Conservation (phyloP, 345 rosid species). For the Salix purpurea region DNA sequence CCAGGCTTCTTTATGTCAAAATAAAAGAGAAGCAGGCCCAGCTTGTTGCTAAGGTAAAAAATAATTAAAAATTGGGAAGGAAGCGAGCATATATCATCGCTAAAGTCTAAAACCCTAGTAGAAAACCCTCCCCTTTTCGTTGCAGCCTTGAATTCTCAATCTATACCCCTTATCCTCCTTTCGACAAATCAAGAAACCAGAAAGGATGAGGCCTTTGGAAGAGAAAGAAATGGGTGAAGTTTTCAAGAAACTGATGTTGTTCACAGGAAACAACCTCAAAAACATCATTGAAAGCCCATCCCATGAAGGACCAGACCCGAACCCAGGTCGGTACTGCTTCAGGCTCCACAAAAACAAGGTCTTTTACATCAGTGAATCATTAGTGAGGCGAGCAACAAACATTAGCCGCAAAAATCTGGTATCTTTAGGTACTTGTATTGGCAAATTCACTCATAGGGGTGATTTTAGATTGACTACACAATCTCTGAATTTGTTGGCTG, state of each 20-base stretch:
- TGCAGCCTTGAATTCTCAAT: neutral
- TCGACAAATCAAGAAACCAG: neutral
- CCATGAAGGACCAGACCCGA: slow-evolving; percentile 73
- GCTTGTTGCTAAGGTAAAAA: no score
- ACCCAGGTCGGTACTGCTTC: slow-evolving; percentile 82
- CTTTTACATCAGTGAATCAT: slow-evolving; percentile 70
- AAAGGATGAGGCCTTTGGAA: slow-evolving; percentile 72
- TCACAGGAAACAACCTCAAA: slow-evolving; percentile 86
- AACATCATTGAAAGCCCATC: slow-evolving; percentile 83
- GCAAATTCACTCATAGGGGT: slow-evolving; percentile 75
- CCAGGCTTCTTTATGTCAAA: no score
- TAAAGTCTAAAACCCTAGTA: neutral
- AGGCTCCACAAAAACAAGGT: slow-evolving; percentile 78
- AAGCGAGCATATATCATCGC: neutral
- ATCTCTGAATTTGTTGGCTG: slow-evolving; percentile 55
- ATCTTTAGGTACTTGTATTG: slow-evolving; percentile 76
- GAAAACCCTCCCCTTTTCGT: neutral
- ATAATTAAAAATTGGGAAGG: neutral
- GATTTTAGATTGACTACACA: slow-evolving; percentile 70
- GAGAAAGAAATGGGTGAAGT: slow-evolving; percentile 82
- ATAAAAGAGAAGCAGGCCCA: no score
- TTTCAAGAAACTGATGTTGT: slow-evolving; percentile 74
- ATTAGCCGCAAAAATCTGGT: slow-evolving; percentile 51
- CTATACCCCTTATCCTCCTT: neutral
- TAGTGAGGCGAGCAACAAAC: slow-evolving; percentile 85